Conservation (phyloP, 148 eudicot genomes). For the Pharnaceum exiguum region DNA sequence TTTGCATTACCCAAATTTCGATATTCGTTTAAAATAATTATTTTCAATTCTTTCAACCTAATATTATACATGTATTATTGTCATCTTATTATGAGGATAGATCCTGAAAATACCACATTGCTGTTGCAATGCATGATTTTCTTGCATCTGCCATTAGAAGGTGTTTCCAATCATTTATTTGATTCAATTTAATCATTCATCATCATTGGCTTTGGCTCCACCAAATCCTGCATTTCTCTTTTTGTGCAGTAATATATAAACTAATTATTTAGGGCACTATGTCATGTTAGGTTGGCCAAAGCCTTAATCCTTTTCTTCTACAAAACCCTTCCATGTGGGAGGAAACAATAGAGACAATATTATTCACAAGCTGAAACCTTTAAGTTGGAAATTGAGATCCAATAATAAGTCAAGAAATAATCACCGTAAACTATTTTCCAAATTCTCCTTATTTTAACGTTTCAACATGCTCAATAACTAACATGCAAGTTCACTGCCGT, state of each 20-base stretch:
- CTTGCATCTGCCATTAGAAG: slow-evolving; percentile 22
- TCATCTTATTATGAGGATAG: slow-evolving; percentile 7
- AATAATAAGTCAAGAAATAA: too few relatives aligned
- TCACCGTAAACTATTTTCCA: too few relatives aligned
- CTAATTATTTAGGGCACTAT: neutral
- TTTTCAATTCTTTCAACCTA: neutral
- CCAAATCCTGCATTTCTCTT: slow-evolving; percentile 27
- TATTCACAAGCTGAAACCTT: too few relatives aligned
- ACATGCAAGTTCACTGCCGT: too few relatives aligned
- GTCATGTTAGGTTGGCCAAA: too few relatives aligned
- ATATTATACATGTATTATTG: neutral
- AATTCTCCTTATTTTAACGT: too few relatives aligned
- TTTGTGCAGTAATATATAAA: neutral
- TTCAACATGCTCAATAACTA: too few relatives aligned
- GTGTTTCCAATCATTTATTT: slow-evolving; percentile 27
- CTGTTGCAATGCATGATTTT: slow-evolving; percentile 26
- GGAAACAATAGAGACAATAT: too few relatives aligned
- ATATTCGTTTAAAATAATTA: neutral
- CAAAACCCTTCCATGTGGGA: too few relatives aligned
- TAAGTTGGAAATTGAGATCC: too few relatives aligned
- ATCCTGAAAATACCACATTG: slow-evolving; percentile 14
- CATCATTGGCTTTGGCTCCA: slow-evolving; percentile 31
- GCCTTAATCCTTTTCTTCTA: too few relatives aligned
- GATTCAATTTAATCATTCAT: slow-evolving; percentile 24
- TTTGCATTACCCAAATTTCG: slow-evolving; percentile 1